Evolutionary conservation across 768 basidiomycete genomes (phyloP).

Genomic region (Boletus vinaceobasis): DNA sequence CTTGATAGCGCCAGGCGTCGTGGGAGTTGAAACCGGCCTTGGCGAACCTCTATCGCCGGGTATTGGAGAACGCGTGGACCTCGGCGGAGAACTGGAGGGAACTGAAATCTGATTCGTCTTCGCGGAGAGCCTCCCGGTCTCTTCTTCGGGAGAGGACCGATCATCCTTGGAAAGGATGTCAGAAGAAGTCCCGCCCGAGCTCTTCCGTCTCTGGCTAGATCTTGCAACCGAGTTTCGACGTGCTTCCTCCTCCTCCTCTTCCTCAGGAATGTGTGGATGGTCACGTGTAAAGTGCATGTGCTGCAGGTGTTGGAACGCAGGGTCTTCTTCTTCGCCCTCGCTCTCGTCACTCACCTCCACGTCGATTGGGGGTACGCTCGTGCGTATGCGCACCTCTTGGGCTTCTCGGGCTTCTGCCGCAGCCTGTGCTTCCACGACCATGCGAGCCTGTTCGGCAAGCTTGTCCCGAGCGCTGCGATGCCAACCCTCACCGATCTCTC

Average conservation of each 20-base stretch:
- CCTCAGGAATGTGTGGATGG: constrained; percentile 66
- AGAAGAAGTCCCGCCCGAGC: constrained; percentile 33
- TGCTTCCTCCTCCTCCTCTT: constrained; percentile 58
- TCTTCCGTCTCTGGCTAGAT: constrained; percentile 18
- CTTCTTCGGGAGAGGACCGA: constrained; percentile 8
- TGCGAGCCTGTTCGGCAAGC: constrained; percentile 66
- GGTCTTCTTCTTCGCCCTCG: constrained; percentile 59
- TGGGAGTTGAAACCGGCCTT: constrained; percentile 21
- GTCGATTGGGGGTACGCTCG: constrained; percentile 60
- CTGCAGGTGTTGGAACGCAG: constrained; percentile 34
- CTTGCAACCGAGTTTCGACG: constrained; percentile 23
- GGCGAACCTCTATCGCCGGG: constrained; percentile 19
- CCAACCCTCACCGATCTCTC: constrained; percentile 57
- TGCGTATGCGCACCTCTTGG: constrained; percentile 42
- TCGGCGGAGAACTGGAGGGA: constrained; percentile 14
- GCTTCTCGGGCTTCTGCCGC: constrained; percentile 49
- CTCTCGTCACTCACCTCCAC: constrained; percentile 80
- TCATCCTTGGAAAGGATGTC: constrained; percentile 27
- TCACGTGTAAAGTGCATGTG: constrained; percentile 39
- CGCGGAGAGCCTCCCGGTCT: constrained; percentile 11
- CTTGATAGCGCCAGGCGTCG: constrained; percentile 25
- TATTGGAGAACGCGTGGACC: constrained; percentile 20
- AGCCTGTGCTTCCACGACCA: constrained; percentile 46
- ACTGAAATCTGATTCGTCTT: constrained; percentile 16
- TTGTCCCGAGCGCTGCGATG: constrained; percentile 62